Evolutionary conservation across 345 rosid genomes (phyloP), one percentile per base, ranked within the genome.

Genomic region (Salix arbutifolia): DNA sequence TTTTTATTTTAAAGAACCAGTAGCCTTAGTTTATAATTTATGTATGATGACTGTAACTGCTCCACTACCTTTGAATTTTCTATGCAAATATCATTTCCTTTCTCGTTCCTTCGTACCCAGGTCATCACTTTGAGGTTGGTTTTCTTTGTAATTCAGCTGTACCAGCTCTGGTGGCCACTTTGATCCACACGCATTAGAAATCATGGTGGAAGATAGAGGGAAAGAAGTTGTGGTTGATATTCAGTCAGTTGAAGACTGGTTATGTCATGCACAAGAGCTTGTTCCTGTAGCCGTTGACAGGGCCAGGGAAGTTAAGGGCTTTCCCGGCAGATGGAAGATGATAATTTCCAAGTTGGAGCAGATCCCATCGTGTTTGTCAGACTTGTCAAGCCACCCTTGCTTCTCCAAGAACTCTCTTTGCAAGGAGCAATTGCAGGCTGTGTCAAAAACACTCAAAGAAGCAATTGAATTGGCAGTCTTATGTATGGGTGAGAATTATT

Each of bases 351-450:
- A 91, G 76, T 72, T 96, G 85, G 97, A 92, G 86, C 89, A 90
- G 92, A 86, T 96, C 67, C 98, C 99, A 0, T 81, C 91, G 2
- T 86, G 86, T 61, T 77, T 96, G 70, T 91, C 97, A 0, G 98
- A 96, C 72, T 86, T 96, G 30, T 92, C 99, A 0, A 91, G 97
- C 84, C 99, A 96, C 73, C 99, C 99, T 64, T 96, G 91, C 76
- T 96, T 96, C 85, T 89, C 89, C 26, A 96, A 88, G 84, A 91
- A 96, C 71, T 72, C 92, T 8, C 89, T 96, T 10, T 96, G 99
- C 77, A 89, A 79, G 86, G 99, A 96, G 73, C 99, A 96, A 76
- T 78, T 93, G 83, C 89, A 88, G 85, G 93, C 90, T 1, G 95
- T 96, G 38, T 85, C 89, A 5, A 72, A 75, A 81, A 88, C 94